Conservation (phyloP, 352 stramenopile species). For the Thalassiosira livingstoniorum region DNA sequence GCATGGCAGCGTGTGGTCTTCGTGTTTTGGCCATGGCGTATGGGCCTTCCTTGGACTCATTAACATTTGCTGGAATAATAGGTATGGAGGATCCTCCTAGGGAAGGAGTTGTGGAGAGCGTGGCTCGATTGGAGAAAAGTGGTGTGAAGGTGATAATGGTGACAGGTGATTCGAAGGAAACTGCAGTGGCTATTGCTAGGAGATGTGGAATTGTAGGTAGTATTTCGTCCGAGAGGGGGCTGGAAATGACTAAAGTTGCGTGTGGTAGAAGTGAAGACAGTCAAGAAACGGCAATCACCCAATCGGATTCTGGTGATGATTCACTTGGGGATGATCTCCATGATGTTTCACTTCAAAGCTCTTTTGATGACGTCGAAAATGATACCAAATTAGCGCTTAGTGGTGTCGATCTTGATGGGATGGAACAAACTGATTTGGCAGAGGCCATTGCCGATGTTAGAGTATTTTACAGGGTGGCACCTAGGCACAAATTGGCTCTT, state of each 20-base stretch:
- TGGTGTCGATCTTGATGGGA: too few species aligned
- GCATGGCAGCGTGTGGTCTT: slow-evolving; percentile 75
- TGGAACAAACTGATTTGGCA: slow-evolving; percentile 52
- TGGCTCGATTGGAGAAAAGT: slow-evolving; percentile 75
- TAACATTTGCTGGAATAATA: slow-evolving; percentile 93
- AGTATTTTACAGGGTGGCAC: slow-evolving; percentile 95
- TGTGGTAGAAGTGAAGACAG: too few species aligned
- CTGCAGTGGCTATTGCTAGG: slow-evolving; percentile 93
- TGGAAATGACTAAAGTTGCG: too few species aligned
- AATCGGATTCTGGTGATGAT: too few species aligned
- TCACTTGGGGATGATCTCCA: too few species aligned
- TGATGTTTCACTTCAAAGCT: too few species aligned
- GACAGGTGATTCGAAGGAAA: slow-evolving; percentile 95
- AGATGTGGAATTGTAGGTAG: slow-evolving; percentile 91
- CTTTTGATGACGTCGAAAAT: neutral
- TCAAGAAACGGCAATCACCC: too few species aligned
- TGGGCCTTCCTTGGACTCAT: slow-evolving; percentile 87
- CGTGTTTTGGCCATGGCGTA: slow-evolving; percentile 91
- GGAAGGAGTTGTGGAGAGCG: slow-evolving; percentile 75
- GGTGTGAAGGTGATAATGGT: slow-evolving; percentile 90
- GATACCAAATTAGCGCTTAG: too few species aligned
- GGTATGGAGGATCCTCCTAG: slow-evolving; percentile 90
- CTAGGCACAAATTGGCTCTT: slow-evolving; percentile 95
- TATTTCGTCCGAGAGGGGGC: too few species aligned
- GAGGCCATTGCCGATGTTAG: slow-evolving; percentile 88